Base-by-base conservation (phyloP, 169 alveolate species). In the Plasmodium falciparum region DNA sequence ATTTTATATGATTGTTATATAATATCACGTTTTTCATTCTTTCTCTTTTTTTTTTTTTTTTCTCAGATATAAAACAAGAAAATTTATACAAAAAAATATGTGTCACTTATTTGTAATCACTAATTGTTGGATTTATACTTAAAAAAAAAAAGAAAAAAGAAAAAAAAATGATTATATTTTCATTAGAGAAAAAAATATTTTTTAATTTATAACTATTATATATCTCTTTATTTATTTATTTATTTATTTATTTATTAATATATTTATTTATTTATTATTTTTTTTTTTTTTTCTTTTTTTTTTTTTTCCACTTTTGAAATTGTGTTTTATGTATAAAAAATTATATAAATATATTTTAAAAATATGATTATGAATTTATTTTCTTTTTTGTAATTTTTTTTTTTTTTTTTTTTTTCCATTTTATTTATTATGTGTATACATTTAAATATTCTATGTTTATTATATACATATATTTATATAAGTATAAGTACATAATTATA, bases 361-460 rank as follows among this genome's bases (percentile, higher is more conserved):
- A 61, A 43, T 29, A 20, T 26, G 63, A 33, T 74, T 74, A 74
- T 74, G 24, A 76, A 76, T 76, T 63, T 39, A 54, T 56, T 54
- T 69, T 33, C 56, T 69, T 80, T 69, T 33, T 80, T 67, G 78
- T 80, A 54, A 9, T 39, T 80, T 8, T 43, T 43, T 50, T 78
- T 66, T 75, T 63, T 52, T 54, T 11, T 54, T 54, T n/a, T n/a
- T n/a, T n/a, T n/a, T n/a, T n/a, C n/a, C n/a, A n/a, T 54, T 54
- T 54, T 54, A 15, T 54, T 54, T 54, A 54, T 9, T 54, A 9
- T 54, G 20, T 54, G 20, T 52, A 52, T 52, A 52, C 17, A 52
- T 13, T 13, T 54, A 54, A 54, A 54, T 54, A 4, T 12, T 15
- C 15, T 54, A 54, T 54, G 15, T 15, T 22, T n/a, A n/a, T 5